phyloP scores from a whole-genome alignment of 1,284 basidiomycete genomes.

The Schizophyllum commune region DNA sequence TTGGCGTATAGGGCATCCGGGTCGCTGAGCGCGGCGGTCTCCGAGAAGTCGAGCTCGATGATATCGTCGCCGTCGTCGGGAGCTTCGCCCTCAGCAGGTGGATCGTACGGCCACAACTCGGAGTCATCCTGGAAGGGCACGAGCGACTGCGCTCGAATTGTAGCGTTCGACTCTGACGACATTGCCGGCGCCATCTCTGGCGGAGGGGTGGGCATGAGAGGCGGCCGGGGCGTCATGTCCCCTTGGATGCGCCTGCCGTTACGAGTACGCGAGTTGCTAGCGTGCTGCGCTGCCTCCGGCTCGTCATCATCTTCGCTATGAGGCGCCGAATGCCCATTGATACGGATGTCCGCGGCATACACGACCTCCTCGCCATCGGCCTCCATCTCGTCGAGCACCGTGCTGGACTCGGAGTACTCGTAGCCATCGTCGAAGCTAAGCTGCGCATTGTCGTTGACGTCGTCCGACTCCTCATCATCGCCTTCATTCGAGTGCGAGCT shows the following conservation, averaged over 20 bases:
- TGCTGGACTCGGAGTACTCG: slow-evolving; percentile 34
- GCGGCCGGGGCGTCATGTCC: slow-evolving; percentile 11
- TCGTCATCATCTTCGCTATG: slow-evolving; percentile 13
- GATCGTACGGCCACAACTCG: slow-evolving; percentile 5
- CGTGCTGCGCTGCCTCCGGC: not conserved
- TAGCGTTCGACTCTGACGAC: not conserved
- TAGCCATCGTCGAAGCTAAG: slow-evolving; percentile 23
- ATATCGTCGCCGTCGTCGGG: slow-evolving; percentile 35
- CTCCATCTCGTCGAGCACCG: slow-evolving; percentile 28
- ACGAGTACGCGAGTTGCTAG: not conserved
- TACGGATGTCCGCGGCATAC: slow-evolving; percentile 22
- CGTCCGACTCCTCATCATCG: slow-evolving; percentile 42
- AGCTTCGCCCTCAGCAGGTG: slow-evolving; percentile 1
- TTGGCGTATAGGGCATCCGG: slow-evolving; percentile 38
- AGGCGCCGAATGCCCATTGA: slow-evolving; percentile 18
- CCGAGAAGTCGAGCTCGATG: slow-evolving; percentile 63
- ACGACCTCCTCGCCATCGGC: slow-evolving; percentile 21
- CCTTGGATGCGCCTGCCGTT: slow-evolving; percentile 7
- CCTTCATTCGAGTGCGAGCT: slow-evolving; percentile 55
- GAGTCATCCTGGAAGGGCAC: slow-evolving; percentile 2
- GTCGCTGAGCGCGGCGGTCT: slow-evolving; percentile 61
- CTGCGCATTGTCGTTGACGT: slow-evolving; percentile 9
- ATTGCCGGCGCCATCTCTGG: not conserved
- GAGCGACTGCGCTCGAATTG: slow-evolving; percentile 3
- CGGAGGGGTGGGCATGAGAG: not conserved